phyloP scores from a whole-genome alignment of 2,329 filamentous ascomycete genomes.

The Talaromyces piceae region DNA sequence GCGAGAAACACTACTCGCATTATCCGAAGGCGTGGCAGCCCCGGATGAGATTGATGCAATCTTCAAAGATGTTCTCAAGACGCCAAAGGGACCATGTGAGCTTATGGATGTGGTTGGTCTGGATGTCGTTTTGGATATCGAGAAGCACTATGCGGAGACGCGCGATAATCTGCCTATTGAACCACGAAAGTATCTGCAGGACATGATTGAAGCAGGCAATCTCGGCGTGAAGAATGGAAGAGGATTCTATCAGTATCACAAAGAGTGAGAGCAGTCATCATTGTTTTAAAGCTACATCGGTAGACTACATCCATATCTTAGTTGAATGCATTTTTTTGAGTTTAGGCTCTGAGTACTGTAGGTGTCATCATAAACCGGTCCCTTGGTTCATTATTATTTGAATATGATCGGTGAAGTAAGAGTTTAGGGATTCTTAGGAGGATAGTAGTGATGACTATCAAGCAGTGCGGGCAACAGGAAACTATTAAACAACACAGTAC shows the following conservation, averaged over 20 bases:
- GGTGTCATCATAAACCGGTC: too few relatives aligned
- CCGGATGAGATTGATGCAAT: constrained; percentile 33
- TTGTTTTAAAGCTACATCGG: too few relatives aligned
- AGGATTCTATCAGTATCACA: constrained; percentile 29
- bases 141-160: constrained; percentile 32
- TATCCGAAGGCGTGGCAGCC: constrained; percentile 28
- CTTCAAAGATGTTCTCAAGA: constrained; percentile 31
- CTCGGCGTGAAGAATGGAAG: constrained; percentile 26
- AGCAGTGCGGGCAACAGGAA: too few relatives aligned
- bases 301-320: too few relatives aligned
- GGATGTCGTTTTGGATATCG: constrained; percentile 35
- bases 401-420: too few relatives aligned
- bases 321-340: too few relatives aligned
- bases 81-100: constrained; percentile 30
- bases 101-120: constrained; percentile 37
- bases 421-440: too few relatives aligned
- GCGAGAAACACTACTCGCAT: constrained; percentile 30
- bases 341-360: too few relatives aligned
- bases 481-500: too few relatives aligned
- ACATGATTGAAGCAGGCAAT: constrained; percentile 24
- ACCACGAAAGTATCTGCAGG: constrained; percentile 26
- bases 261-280: too few relatives aligned
- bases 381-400: too few relatives aligned
- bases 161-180: constrained; percentile 21
- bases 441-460: too few relatives aligned